Evolutionary conservation across 2,329 filamentous ascomycete species (phyloP), one percentile per base, ranked within the genome.

Genomic region (Pestalotiopsis sp.): DNA sequence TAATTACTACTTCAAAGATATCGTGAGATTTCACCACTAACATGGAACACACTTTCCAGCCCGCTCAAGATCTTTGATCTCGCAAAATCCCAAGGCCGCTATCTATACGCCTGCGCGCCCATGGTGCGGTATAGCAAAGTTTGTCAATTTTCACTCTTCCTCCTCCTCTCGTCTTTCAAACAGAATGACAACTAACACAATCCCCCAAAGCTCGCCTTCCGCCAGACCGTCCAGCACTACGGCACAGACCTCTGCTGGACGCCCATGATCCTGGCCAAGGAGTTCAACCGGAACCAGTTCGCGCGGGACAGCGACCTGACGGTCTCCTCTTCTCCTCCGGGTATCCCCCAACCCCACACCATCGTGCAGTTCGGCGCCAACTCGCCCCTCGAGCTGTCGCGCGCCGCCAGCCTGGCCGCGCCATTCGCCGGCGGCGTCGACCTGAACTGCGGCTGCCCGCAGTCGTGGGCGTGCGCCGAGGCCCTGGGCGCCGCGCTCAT

Each of bases 381-480:
- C 73, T 84, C 83, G 4, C 85, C 90, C 6, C 74, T 83, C 3
- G 91, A 93, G 76, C 83, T 93, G 59, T 84, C 88, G 14, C 85
- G 90, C 38, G 90, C 91, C 12, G 86, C 90, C 0, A 83, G 86
- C 25, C 84, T 93, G 62, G 88, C 89, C 2, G 87, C 85, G 0
- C 90, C 90, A 2, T 88, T 82, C 76, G 87, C 88, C 66, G 86
- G 86, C 73, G 91, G 91, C 71, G 85, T 93, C 3, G 90, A 93
- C 74, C 82, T 93, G 56, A 93, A 93, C 80, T 93, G 91, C 77
- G 91, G 91, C 12, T 93, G 91, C 74, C 91, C 91, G 7, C 91
- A 93, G 78, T 87, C 87, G 5, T 93, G 91, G 91, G 91, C 91
- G 0, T 91, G 91, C 74, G 87, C 90, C 57, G 89, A 91, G 77